These are phyloP conservation scores for Backusella mclennaniae DNA, from an alignment of 192 early-diverging fungal species.

Conservation along the genomic window DNA sequence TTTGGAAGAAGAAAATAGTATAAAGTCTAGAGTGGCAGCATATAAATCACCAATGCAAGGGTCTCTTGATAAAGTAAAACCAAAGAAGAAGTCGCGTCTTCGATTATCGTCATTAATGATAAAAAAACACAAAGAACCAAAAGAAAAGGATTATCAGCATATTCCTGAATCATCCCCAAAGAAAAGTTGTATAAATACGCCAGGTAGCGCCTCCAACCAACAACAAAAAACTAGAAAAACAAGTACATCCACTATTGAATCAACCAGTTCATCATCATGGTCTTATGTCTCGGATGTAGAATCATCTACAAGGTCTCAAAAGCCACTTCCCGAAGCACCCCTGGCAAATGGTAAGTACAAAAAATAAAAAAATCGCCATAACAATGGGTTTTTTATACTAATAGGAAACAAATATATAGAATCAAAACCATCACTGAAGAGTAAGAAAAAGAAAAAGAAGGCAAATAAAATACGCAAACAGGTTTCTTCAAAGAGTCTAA, in stretches of 20 bases:
- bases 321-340: slow-evolving; percentile 10
- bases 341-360: neutral
- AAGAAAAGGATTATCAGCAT: neutral
- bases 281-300: slow-evolving; percentile 9
- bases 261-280: neutral
- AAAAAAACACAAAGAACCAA: slow-evolving; percentile 1
- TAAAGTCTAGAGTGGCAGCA: neutral
- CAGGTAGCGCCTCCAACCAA: neutral
- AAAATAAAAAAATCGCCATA: neutral
- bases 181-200: neutral
- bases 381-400: neutral
- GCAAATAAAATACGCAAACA: neutral
- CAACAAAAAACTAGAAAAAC: neutral
- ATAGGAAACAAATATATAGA: neutral
- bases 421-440: neutral
- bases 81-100: neutral
- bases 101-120: slow-evolving; percentile 10
- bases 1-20: neutral
- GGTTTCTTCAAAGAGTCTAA: neutral
- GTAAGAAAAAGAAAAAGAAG: neutral
- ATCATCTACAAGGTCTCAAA: neutral
- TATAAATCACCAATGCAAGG: neutral
- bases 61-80: neutral
- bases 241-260: slow-evolving; percentile 12
- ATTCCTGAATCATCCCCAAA: neutral